These are phyloP conservation scores for Strobilomyces dryophilus DNA, from an alignment of 768 basidiomycete genomes.

Conservation along the genomic window DNA sequence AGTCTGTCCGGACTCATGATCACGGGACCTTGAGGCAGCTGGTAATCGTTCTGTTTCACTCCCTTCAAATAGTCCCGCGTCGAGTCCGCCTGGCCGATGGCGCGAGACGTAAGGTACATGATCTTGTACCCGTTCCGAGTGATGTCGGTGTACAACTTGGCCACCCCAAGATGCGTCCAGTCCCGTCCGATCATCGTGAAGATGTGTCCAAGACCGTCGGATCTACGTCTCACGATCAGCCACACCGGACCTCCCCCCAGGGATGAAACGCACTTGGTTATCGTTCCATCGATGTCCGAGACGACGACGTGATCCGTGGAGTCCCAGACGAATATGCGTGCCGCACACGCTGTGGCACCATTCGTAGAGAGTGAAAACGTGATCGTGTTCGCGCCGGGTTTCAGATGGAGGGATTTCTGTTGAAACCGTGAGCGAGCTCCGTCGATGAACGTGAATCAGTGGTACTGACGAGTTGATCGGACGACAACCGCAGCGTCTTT, in stretches of 20 bases:
- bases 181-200: constrained; percentile 97
- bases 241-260: too few species aligned
- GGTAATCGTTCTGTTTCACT: constrained; percentile 93
- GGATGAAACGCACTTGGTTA: constrained; percentile 78
- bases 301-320: constrained; percentile 86
- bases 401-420: constrained; percentile 82
- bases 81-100: constrained; percentile 96
- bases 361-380: constrained; percentile 90
- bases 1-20: constrained; percentile 98
- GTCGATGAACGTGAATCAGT: not conserved
- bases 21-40: constrained; percentile 96
- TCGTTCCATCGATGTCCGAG: constrained; percentile 96
- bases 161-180: constrained; percentile 97
- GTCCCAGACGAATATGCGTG: constrained; percentile 95
- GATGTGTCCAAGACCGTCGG: constrained; percentile 93
- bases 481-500: constrained; percentile 89
- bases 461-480: constrained; percentile 80
- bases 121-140: constrained; percentile 95
- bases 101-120: constrained; percentile 94
- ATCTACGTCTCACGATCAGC: too few species aligned
- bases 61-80: constrained; percentile 92
- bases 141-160: constrained; percentile 96
- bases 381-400: constrained; percentile 84
- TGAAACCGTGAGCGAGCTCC: not conserved
- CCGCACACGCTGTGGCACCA: constrained; percentile 79